Conservation (phyloP, 495 filamentous ascomycete genomes). For the Baudoinia panamericana region DNA sequence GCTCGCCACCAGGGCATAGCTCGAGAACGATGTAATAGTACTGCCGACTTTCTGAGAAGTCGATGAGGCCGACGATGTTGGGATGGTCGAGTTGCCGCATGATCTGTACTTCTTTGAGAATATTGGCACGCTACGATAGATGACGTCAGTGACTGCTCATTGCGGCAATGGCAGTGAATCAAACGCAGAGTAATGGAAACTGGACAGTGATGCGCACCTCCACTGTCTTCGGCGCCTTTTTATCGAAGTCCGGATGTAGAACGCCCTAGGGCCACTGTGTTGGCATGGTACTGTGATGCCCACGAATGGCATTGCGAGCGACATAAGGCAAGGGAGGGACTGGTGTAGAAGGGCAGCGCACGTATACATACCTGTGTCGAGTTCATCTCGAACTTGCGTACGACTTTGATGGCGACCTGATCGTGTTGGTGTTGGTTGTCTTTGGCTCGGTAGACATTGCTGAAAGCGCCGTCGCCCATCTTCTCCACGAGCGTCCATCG, state of each 20-base stretch:
- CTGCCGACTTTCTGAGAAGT: constrained; percentile 84
- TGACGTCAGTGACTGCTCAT: constrained; percentile 27
- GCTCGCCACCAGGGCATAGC: constrained; percentile 84
- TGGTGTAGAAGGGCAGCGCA: constrained; percentile 20
- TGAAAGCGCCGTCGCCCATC: constrained; percentile 98
- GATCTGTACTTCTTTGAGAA: constrained; percentile 96
- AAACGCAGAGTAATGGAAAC: constrained; percentile 2
- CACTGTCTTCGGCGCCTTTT: constrained; percentile 81
- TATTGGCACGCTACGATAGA: constrained; percentile 68
- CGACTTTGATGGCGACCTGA: constrained; percentile 95
- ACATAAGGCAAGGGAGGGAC: background rate
- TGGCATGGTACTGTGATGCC: constrained; percentile 22
- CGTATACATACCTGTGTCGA: constrained; percentile 72
- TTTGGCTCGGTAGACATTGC: constrained; percentile 86
- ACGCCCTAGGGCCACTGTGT: constrained; percentile 51
- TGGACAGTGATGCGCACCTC: constrained; percentile 66
- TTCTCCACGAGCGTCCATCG: constrained; percentile 85
- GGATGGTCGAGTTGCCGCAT: constrained; percentile 95
- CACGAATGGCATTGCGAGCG: background rate
- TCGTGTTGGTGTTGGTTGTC: constrained; percentile 55
- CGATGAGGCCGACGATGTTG: constrained; percentile 82
- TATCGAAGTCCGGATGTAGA: constrained; percentile 83
- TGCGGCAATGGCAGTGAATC: constrained; percentile 8
- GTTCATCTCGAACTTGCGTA: constrained; percentile 98
- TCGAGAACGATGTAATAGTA: constrained; percentile 97